Conservation (phyloP, 2,329 filamentous ascomycete species). For the Cephalotrichum gorgonifer region DNA sequence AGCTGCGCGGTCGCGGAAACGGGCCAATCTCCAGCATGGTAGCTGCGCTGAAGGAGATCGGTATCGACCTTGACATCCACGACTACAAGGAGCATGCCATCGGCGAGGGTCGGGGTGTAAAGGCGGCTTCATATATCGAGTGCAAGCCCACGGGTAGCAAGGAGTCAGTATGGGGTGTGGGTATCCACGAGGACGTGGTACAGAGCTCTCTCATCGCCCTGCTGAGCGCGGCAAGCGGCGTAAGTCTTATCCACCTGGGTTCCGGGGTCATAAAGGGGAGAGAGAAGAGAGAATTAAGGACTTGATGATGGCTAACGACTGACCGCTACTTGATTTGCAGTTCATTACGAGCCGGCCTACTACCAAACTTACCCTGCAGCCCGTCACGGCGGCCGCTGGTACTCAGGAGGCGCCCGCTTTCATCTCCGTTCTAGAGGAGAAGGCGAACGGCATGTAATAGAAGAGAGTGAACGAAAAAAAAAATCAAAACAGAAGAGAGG, state of each 20-base stretch:
- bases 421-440: slow-evolving; percentile 26
- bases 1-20: slow-evolving; percentile 71
- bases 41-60: slow-evolving; percentile 66
- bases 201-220: slow-evolving; percentile 81
- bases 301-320: slow-evolving; percentile 7
- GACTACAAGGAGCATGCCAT: slow-evolving; percentile 98
- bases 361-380: slow-evolving; percentile 53
- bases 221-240: slow-evolving; percentile 74
- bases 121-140: slow-evolving; percentile 93
- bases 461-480: not conserved
- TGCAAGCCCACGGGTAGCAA: slow-evolving; percentile 60
- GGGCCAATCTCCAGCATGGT: slow-evolving; percentile 85
- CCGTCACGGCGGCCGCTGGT: slow-evolving; percentile 24
- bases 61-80: slow-evolving; percentile 79
- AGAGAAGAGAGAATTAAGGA: not conserved
- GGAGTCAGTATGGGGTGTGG: slow-evolving; percentile 79
- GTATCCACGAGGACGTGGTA: slow-evolving; percentile 85
- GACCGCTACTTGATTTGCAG: slow-evolving; percentile 26
- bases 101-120: slow-evolving; percentile 68
- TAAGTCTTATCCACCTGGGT: slow-evolving; percentile 37
- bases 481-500: not conserved
- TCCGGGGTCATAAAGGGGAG: too few relatives aligned
- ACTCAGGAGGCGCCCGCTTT: slow-evolving; percentile 15
- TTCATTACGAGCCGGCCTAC: slow-evolving; percentile 64
- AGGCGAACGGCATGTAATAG: slow-evolving; percentile 23